A percentile compares a stretch with the other conserved stretches of the same genome.
Conservation (phyloP, 179 eudicot species). For the Pouteria campechiana region DNA sequence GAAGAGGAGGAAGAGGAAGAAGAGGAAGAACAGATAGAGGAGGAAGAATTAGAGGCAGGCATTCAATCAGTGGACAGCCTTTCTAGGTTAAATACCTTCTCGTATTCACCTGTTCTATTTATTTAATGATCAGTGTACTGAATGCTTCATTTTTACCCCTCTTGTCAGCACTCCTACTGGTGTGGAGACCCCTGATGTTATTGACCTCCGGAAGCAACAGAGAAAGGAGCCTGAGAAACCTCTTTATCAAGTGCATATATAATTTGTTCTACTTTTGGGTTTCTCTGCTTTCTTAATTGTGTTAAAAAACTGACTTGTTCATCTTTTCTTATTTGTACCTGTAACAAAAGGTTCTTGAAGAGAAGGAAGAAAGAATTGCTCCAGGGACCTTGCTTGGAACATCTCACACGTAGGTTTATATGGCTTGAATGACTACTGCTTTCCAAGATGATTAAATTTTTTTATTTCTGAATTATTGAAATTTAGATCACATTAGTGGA, state of each 20-base stretch:
- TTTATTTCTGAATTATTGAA: not conserved
- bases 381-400: conserved; percentile 86
- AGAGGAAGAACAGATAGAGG: conserved; percentile 54
- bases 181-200: conserved; percentile 98
- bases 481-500: not conserved
- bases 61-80: conserved; percentile 90
- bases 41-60: conserved; percentile 78
- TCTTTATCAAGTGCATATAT: conserved; percentile 71
- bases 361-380: conserved; percentile 78
- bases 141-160: not conserved
- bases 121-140: not conserved
- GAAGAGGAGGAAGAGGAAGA: conserved; percentile 86
- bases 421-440: conserved; percentile 1
- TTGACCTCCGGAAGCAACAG: conserved; percentile 97
- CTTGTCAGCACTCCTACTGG: conserved; percentile 91
- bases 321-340: not conserved
- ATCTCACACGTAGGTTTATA: conserved; percentile 78
- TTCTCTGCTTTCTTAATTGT: not conserved
- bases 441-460: not conserved
- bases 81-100: conserved; percentile 48
- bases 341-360: conserved; percentile 93
- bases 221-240: conserved; percentile 96
- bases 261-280: not conserved
- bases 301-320: conserved; percentile 2
- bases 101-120: not conserved